Conservation (phyloP, 2,329 filamentous ascomycete species). For the Penicillium hesseltinei region DNA sequence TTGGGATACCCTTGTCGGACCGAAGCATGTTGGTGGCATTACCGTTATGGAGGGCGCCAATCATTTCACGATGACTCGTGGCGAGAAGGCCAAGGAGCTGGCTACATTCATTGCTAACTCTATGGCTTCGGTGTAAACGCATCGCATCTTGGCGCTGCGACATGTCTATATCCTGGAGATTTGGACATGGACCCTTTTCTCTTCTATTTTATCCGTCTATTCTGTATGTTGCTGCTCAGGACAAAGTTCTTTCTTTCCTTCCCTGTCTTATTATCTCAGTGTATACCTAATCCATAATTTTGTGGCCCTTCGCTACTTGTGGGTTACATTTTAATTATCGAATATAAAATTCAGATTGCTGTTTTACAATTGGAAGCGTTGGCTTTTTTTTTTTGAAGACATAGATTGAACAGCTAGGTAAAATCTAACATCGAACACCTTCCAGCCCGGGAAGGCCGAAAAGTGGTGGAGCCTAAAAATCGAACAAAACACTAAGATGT, state of each 20-base stretch:
- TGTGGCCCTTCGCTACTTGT: background rate
- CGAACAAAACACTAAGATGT: background rate
- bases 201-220: background rate
- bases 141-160: conserved; percentile 3
- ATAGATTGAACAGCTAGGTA: background rate
- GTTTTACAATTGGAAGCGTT: background rate
- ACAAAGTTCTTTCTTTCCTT: background rate
- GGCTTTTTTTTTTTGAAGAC: background rate
- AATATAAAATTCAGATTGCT: conserved; percentile 1
- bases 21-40: conserved; percentile 36
- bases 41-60: conserved; percentile 35
- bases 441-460: rapidly evolving
- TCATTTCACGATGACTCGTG: conserved; percentile 37
- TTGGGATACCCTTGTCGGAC: conserved; percentile 47
- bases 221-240: background rate
- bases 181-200: background rate
- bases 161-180: background rate
- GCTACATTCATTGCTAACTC: conserved; percentile 30
- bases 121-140: conserved; percentile 20
- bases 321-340: background rate
- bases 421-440: background rate
- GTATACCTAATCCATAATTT: conserved; percentile 8
- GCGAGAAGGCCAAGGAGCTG: conserved; percentile 32
- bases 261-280: conserved; percentile 3
- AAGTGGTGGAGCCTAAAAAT: background rate